Percentiles rank a stretch among this genome's conserved stretches.
These are phyloP conservation scores for Arctium lappa DNA, from an alignment of 129 eudicot genomes.

Conservation along the genomic window DNA sequence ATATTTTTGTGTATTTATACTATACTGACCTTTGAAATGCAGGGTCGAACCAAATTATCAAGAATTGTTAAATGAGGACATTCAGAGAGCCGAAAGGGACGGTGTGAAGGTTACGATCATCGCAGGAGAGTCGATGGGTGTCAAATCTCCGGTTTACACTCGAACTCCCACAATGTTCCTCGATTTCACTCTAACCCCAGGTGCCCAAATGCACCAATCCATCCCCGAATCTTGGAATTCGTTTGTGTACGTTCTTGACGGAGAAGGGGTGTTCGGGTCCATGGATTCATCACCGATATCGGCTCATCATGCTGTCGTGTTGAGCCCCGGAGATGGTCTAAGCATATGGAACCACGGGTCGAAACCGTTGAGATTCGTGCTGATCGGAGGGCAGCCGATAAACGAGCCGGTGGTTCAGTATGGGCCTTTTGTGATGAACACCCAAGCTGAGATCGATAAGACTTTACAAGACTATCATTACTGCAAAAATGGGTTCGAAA, in stretches of 20 bases:
- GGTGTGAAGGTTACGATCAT: slow-evolving; percentile 74
- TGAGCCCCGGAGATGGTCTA: slow-evolving; percentile 77
- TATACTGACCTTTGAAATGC: slow-evolving; percentile 2
- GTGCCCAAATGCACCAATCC: slow-evolving; percentile 52
- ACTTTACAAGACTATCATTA: slow-evolving; percentile 75
- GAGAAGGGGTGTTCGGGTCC: slow-evolving; percentile 74
- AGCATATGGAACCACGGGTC: slow-evolving; percentile 80
- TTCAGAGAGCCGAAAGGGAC: slow-evolving; percentile 49
- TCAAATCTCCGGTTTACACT: slow-evolving; percentile 75
- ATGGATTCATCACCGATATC: slow-evolving; percentile 39
- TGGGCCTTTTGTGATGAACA: slow-evolving; percentile 98
- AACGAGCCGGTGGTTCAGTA: slow-evolving; percentile 83
- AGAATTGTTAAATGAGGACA: slow-evolving; percentile 64
- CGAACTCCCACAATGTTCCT: slow-evolving; percentile 91
- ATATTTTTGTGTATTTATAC: neutral
- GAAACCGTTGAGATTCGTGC: slow-evolving; percentile 50
- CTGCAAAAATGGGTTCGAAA: slow-evolving; percentile 84
- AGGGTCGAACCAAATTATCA: slow-evolving; percentile 95
- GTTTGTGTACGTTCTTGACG: slow-evolving; percentile 63
- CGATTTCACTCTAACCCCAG: slow-evolving; percentile 69
- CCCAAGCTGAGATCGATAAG: slow-evolving; percentile 71
- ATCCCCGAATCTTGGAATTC: slow-evolving; percentile 84
- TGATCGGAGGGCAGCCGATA: slow-evolving; percentile 77
- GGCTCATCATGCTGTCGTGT: slow-evolving; percentile 71
- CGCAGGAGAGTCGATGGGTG: slow-evolving; percentile 93